Conservation (phyloP, 257 asterid genomes). For the Fraxinus cuspidata region DNA sequence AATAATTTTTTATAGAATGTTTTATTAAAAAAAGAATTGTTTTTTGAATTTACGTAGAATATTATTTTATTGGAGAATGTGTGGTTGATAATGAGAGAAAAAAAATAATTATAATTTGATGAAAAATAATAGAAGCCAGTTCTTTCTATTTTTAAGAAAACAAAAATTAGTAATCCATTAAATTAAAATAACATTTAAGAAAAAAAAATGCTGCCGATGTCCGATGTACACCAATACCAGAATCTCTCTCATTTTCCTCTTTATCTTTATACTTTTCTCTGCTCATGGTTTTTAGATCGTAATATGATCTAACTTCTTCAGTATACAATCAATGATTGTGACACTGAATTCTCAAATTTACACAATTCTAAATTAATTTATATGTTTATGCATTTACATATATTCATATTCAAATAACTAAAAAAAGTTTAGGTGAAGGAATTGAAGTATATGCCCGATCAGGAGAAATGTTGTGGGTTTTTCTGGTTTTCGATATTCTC, state of each 20-base stretch:
- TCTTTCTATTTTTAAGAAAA: not conserved
- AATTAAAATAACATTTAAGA: conserved; percentile 22
- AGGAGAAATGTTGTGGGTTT: conserved; percentile 34
- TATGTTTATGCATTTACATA: conserved; percentile 15
- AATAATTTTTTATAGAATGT: too few relatives aligned
- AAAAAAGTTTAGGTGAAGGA: conserved; percentile 42
- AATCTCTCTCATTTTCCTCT: conserved; percentile 3
- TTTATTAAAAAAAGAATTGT: too few relatives aligned
- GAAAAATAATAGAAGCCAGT: too few relatives aligned
- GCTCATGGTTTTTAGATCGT: conserved; percentile 58
- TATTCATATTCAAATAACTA: conserved; percentile 18
- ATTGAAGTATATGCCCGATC: conserved; percentile 48
- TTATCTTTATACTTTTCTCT: not conserved
- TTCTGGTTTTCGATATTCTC: conserved; percentile 36
- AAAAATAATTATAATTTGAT: too few relatives aligned
- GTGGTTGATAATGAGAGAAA: too few relatives aligned
- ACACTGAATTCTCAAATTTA: conserved; percentile 19
- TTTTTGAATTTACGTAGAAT: too few relatives aligned
- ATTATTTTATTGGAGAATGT: too few relatives aligned
- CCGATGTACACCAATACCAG: conserved; percentile 41
- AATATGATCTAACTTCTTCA: conserved; percentile 57
- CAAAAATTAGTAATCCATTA: not conserved
- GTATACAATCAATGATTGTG: conserved; percentile 24
- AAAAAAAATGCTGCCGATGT: conserved; percentile 33
- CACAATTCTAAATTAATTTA: not conserved